Base-by-base conservation (phyloP, 345 rosid species). In the Cardamine chenopodiifolia region DNA sequence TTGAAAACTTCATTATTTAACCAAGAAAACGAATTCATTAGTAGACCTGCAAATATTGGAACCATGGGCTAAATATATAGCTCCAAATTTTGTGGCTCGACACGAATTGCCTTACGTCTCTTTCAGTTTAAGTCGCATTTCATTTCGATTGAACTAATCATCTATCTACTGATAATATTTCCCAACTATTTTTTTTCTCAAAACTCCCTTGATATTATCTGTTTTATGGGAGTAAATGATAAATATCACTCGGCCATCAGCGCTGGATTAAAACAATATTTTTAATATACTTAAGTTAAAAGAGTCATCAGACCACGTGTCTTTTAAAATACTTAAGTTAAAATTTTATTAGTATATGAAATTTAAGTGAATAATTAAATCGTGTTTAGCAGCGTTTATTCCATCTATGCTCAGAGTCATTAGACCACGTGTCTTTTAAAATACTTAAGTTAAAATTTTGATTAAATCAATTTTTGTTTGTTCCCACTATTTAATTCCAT, bases 81-180 rank as follows among this genome's bases (percentile, higher is more conserved):
- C 48, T 50, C 42, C 44, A 61, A 61, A 31, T 32, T 68, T 53
- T 62, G 63, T 68, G 74, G 70, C 40, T 76, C 32, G 79, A 76
- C 79, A 69, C 79, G 79, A 76, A 49, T 62, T 61, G 70, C 37
- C 23, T 69, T 49, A 53, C 10, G 70, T 76, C 79, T 59, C 58
- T 69, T 53, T 76, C 79, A 32, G 47, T 53, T 62, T 68, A 68
- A 68, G 68, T 42, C 57, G 57, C 70, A 22, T 44, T 62, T 50
- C 70, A 69, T 68, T 62, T 54, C 25, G 50, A 76, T 62, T 69
- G 75, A 69, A 62, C 65, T 32, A 69, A 42, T 53, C 79, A 76
- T 68, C 79, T 67, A 75, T 53, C 37, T 39, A 53, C 7, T 69
- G 47, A 76, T 23, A 50, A 75, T 60, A 75, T 35, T 60, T 26